Evolutionary conservation across 1,284 basidiomycete species (phyloP), one percentile per base, ranked within the genome.

Genomic region (Trichosporon faecale): DNA sequence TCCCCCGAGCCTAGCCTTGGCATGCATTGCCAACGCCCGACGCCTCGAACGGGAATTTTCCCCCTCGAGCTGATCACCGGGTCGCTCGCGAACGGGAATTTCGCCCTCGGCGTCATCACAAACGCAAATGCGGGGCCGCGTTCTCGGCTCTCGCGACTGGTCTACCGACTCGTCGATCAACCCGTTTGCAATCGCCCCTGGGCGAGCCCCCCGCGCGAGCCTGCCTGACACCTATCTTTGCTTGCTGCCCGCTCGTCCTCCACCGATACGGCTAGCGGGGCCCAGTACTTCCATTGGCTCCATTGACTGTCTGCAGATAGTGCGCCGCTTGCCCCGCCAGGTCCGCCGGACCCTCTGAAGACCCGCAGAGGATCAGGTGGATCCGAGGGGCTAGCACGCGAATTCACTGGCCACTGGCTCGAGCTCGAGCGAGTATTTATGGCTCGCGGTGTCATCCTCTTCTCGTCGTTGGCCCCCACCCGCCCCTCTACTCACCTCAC

Each of bases 1-100:
- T 14, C 14, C 12, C 31, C 31, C 31, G 31, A 33, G 9, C 31
- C 35, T 14, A 37, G 35, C 35, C 35, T 44, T 44, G 12, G 40
- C 40, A n/a, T n/a, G 40, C 49, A 52, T 52, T 52, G 49, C 21
- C 49, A 52, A 52, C 49, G 8, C 7, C 8, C 49, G 49, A 52
- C 49, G 49, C 49, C 49, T 52, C 49, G 49, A 52, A 52, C 49
- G 49, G 49, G 49, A 52, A 52, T 52, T 52, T 52, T 52, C 1
- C 21, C 21, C 49, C 16, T 18, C 49, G 35, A 52, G 49, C 49
- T 52, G 49, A 52, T 25, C 49, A 23, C 9, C 21, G 18, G 21
- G 21, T 21, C 49, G 9, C 49, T 25, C 11, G 49, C 49, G 49
- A 52, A 52, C 49, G 49, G 49, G 49, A 52, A 52, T 52, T 52